Evolutionary conservation across 257 asterid genomes (phyloP).

Genomic region (Cruciata laevipes): DNA sequence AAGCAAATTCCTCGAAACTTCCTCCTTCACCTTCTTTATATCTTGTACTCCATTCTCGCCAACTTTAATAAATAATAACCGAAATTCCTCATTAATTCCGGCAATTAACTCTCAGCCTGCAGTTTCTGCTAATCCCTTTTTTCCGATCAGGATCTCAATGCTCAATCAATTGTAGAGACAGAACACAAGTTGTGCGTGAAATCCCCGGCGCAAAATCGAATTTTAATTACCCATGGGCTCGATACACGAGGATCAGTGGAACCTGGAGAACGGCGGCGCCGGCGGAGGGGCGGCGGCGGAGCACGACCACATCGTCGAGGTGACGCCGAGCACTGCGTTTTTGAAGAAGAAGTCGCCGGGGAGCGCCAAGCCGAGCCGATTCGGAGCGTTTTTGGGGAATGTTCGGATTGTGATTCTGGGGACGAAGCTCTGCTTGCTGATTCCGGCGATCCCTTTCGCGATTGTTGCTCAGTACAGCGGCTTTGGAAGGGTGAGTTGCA

Average conservation of each 20-base stretch:
- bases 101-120: background rate
- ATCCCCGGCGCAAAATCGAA: background rate
- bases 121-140: background rate
- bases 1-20: constrained; percentile 20
- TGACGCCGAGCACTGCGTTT: constrained; percentile 18
- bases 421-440: constrained; percentile 34
- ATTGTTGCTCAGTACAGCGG: constrained; percentile 21
- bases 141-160: background rate
- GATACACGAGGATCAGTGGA: constrained; percentile 9
- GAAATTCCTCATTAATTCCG: background rate
- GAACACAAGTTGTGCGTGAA: too few species aligned
- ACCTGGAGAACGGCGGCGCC: constrained; percentile 24
- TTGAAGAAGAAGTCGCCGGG: constrained; percentile 19
- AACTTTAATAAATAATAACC: background rate
- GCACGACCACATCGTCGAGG: constrained; percentile 4
- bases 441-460: constrained; percentile 41
- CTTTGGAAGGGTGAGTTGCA: constrained; percentile 29
- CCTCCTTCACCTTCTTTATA: background rate
- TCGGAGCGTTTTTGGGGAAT: constrained; percentile 19
- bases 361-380: constrained; percentile 11
- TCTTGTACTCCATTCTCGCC: constrained; percentile 4
- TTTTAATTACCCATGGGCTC: background rate
- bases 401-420: constrained; percentile 32
- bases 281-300: background rate
- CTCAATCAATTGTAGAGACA: background rate